These are phyloP conservation scores for Scenedesmus sp. DNA, from an alignment of 163 green algal species.

Conservation along the genomic window DNA sequence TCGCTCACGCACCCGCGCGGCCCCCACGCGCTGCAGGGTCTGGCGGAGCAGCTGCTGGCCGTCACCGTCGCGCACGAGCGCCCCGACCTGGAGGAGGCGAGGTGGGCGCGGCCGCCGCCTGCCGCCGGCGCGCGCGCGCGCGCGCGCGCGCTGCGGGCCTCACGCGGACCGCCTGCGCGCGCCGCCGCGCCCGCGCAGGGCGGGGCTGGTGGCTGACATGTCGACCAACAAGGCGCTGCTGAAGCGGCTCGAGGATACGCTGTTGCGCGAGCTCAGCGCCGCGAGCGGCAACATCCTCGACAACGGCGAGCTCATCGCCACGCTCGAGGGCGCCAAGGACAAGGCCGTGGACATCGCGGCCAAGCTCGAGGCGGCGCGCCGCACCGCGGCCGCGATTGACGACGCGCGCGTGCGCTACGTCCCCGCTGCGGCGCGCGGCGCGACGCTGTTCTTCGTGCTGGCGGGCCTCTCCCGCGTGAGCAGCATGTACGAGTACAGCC, in stretches of 20 bases:
- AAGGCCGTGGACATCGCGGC: conserved; percentile 84
- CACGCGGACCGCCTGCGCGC: no score
- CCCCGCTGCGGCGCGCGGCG: conserved; percentile 77
- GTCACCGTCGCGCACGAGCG: conserved; percentile 85
- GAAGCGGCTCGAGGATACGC: conserved; percentile 85
- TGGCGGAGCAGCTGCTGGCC: conserved; percentile 90
- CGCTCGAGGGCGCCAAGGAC: conserved; percentile 85
- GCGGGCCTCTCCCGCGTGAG: conserved; percentile 71
- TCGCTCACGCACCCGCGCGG: no score
- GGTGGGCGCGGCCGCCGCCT: background rate
- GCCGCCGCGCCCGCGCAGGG: conserved; percentile 31
- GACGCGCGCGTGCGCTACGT: conserved; percentile 75
- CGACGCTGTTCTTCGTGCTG: conserved; percentile 91
- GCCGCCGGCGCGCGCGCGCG: background rate
- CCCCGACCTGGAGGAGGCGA: conserved; percentile 80
- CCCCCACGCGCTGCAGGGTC: conserved; percentile 65
- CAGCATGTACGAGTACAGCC: conserved; percentile 93
- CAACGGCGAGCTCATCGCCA: conserved; percentile 88
- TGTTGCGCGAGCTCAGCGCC: conserved; percentile 84
- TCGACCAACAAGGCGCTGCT: conserved; percentile 82
- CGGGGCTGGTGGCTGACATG: conserved; percentile 84
- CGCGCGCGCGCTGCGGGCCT: no score
- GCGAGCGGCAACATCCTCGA: conserved; percentile 91
- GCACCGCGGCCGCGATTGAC: conserved; percentile 80
- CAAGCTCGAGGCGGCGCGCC: conserved; percentile 72